Percentiles rank a stretch among this genome's conserved stretches.
Conservation (phyloP, 768 basidiomycete species). For the Russula foetens region DNA sequence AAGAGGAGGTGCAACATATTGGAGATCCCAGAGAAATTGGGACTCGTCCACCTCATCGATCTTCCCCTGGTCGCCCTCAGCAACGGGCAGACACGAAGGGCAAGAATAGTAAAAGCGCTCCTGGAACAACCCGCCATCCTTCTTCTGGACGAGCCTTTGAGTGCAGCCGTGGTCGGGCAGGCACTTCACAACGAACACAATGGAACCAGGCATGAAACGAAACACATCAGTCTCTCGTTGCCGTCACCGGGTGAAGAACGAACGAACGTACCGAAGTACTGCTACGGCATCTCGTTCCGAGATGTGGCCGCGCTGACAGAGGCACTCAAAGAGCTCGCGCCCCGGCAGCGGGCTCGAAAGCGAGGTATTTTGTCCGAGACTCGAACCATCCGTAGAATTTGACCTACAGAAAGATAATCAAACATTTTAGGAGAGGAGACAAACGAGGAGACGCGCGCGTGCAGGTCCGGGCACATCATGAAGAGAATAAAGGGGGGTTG, state of each 20-base stretch:
- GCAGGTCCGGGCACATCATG: not conserved
- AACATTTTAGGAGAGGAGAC: not conserved
- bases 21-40: conserved; percentile 48
- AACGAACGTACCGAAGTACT: conserved; percentile 51
- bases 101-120: conserved; percentile 56
- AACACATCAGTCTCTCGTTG: not conserved
- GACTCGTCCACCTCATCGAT: conserved; percentile 58
- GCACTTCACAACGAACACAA: conserved; percentile 77
- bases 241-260: no score
- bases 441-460: not conserved
- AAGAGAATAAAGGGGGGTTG: conserved; percentile 1
- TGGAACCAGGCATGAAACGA: conserved; percentile 42
- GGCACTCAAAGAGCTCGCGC: conserved; percentile 93
- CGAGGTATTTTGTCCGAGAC: conserved; percentile 85
- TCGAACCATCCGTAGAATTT: conserved; percentile 98
- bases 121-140: conserved; percentile 64
- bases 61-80: conserved; percentile 78
- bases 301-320: conserved; percentile 79
- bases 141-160: conserved; percentile 80
- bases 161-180: conserved; percentile 83
- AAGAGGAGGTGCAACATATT: no score
- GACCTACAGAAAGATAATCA: conserved; percentile 43
- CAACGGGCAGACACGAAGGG: conserved; percentile 87
- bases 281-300: conserved; percentile 85
- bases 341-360: conserved; percentile 88